Evolutionary conservation across 2,329 filamentous ascomycete genomes (phyloP).

Genomic region (Ascochyta viciae-villosae): DNA sequence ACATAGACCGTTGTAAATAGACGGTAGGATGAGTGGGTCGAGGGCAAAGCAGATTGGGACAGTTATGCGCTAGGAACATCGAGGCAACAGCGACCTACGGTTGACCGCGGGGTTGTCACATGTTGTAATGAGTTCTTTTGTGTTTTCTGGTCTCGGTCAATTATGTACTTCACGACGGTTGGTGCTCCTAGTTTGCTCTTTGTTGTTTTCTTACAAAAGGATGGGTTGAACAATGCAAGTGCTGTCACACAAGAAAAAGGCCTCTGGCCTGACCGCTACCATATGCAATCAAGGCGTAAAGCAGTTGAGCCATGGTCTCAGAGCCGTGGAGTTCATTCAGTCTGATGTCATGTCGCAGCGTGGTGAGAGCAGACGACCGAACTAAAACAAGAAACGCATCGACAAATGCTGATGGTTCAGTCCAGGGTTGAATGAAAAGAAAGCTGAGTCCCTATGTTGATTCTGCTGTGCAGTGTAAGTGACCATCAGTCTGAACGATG

Average conservation of each 20-base stretch:
- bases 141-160: no score
- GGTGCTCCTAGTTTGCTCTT: no score
- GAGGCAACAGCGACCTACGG: not conserved
- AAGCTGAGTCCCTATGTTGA: no score
- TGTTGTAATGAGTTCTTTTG: not conserved
- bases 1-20: not conserved
- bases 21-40: not conserved
- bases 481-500: no score
- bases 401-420: no score
- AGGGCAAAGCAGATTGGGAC: not conserved
- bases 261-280: no score
- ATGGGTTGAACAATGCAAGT: no score
- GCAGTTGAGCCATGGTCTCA: not conserved
- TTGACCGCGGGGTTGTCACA: conserved; percentile 8
- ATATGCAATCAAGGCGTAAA: not conserved
- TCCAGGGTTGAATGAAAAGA: no score
- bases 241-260: no score
- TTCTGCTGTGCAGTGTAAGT: no score
- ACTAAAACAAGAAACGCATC: not conserved
- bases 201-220: no score
- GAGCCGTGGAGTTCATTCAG: not conserved
- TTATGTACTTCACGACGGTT: no score
- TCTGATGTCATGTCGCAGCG: not conserved
- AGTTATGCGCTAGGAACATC: not conserved
- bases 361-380: not conserved